Percentiles rank a stretch among this genome's conserved stretches.
Conservation (phyloP, 148 eudicot genomes). For the Persicaria maculosa region DNA sequence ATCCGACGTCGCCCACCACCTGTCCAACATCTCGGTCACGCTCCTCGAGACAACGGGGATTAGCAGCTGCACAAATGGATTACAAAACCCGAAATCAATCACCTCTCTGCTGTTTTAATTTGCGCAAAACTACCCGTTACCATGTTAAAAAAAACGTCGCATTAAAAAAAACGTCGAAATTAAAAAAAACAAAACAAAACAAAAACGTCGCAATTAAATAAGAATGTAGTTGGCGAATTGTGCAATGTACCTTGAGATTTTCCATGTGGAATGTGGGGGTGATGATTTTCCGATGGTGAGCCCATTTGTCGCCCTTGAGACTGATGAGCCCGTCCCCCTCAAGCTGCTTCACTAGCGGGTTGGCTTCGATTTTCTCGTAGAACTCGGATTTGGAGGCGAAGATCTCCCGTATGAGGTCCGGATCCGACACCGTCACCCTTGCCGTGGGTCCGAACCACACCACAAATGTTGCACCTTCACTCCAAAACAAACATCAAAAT, state of each 20-base stretch:
- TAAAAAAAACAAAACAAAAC: too few relatives aligned
- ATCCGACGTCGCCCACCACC: slow-evolving; percentile 33
- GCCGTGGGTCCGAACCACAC: slow-evolving; percentile 92
- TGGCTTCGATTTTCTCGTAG: slow-evolving; percentile 83
- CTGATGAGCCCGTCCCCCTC: slow-evolving; percentile 87
- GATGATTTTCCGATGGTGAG: slow-evolving; percentile 88
- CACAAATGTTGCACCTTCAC: slow-evolving; percentile 71
- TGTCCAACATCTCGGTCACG: slow-evolving; percentile 54
- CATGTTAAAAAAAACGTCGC: background rate
- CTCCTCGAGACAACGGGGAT: slow-evolving; percentile 62
- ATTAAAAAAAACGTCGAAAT: background rate
- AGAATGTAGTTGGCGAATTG: too few relatives aligned
- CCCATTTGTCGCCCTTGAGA: slow-evolving; percentile 97
- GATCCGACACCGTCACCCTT: slow-evolving; percentile 72
- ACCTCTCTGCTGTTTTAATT: too few relatives aligned
- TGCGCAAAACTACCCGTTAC: too few relatives aligned
- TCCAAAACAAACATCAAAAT: background rate
- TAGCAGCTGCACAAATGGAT: slow-evolving; percentile 33
- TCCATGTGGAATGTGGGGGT: slow-evolving; percentile 90
- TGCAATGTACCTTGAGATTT: slow-evolving; percentile 67
- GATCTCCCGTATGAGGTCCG: slow-evolving; percentile 74
- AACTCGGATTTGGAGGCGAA: slow-evolving; percentile 65
- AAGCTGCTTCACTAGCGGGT: slow-evolving; percentile 61
- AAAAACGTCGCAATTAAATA: background rate
- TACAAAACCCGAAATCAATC: background rate